Conservation (phyloP, 331 rosid species). For the Dryas integrifolia region DNA sequence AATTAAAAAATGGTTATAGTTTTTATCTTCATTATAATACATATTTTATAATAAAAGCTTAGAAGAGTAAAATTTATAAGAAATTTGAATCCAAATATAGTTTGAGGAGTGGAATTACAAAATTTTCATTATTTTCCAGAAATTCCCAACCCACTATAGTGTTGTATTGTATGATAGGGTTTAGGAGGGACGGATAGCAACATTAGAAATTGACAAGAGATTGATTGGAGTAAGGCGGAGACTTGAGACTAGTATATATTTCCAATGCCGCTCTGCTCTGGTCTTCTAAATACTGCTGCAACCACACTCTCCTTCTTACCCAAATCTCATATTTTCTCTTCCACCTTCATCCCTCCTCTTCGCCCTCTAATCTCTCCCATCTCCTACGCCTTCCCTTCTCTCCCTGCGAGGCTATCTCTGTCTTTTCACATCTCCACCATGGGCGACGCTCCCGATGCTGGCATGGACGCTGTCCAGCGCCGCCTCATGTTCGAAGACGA, state of each 20-base stretch:
- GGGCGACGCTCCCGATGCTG: constrained; percentile 67
- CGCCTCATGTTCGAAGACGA: constrained; percentile 98
- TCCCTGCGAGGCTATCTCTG: constrained; percentile 26
- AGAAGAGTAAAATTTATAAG: too few species aligned
- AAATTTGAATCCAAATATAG: too few species aligned
- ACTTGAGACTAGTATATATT: background rate
- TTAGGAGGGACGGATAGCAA: background rate
- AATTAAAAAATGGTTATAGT: too few species aligned
- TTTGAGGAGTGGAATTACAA: too few species aligned
- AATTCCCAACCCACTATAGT: too few species aligned
- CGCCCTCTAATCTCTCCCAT: background rate
- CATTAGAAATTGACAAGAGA: background rate
- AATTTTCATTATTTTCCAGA: too few species aligned
- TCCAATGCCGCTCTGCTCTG: constrained; percentile 14
- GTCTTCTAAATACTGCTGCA: background rate
- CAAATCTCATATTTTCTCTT: constrained; percentile 7
- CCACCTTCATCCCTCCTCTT: background rate
- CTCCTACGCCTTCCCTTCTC: constrained; percentile 2
- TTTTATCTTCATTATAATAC: too few species aligned
- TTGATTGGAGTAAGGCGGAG: background rate
- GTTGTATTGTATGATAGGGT: too few species aligned
- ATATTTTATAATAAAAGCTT: too few species aligned
- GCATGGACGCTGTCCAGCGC: constrained; percentile 94
- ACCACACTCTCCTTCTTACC: constrained; percentile 8
- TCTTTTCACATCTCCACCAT: constrained; percentile 36